phyloP scores from a whole-genome alignment of 805 yeast species.

The Clavispora asparagi region DNA sequence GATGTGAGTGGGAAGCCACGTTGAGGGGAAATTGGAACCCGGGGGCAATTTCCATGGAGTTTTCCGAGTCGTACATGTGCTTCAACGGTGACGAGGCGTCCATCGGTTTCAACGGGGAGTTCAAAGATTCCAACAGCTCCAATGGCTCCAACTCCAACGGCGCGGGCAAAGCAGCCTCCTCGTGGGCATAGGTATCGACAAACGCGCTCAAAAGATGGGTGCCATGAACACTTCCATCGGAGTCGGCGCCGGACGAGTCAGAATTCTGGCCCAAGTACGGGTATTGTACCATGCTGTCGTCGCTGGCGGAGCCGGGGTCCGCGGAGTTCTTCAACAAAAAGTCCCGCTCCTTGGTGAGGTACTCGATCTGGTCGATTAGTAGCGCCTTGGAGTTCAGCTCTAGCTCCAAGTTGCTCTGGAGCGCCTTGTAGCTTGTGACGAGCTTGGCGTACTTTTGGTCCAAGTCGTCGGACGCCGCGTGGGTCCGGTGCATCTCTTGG shows the following conservation, averaged over 20 bases:
- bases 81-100: not conserved
- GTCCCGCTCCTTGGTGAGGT: constrained; percentile 34
- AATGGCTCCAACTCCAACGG: not conserved
- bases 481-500: constrained; percentile 3
- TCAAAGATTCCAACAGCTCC: constrained; percentile 17
- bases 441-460: constrained; percentile 26
- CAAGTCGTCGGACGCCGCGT: constrained; percentile 3
- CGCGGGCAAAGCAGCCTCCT: constrained; percentile 2
- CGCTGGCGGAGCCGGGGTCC: not conserved
- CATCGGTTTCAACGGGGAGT: constrained; percentile 22
- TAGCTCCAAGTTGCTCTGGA: constrained; percentile 47
- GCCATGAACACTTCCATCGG: constrained; percentile 16
- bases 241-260: constrained; percentile 11
- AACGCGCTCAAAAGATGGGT: constrained; percentile 20
- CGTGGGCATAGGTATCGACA: constrained; percentile 13
- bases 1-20: not conserved
- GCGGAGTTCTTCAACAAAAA: constrained; percentile 7
- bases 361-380: constrained; percentile 52
- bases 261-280: constrained; percentile 3
- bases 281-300: constrained; percentile 2
- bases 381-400: constrained; percentile 48
- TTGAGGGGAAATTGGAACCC: constrained; percentile 24
- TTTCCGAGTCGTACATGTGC: constrained; percentile 6
- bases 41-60: constrained; percentile 17
- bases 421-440: constrained; percentile 31